A percentile compares a stretch with the other conserved stretches of the same genome.
Conservation (phyloP, 2,329 filamentous ascomycete genomes). For the Pseudocercospora eumusae region DNA sequence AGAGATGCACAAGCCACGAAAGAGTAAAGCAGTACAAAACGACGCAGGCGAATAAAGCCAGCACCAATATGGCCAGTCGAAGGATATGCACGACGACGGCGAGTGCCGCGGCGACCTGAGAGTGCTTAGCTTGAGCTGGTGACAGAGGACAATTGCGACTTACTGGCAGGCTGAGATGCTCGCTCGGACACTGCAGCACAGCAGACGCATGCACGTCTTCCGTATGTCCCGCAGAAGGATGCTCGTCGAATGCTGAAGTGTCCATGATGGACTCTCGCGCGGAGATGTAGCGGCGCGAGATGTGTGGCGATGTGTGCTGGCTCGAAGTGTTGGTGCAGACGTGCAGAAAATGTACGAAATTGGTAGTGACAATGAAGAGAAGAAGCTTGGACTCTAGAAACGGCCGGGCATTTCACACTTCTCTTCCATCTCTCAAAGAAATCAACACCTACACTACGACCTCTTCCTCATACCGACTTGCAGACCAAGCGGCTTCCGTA, state of each 20-base stretch:
- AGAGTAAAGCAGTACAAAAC: conserved; percentile 20
- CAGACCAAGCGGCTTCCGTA: conserved; percentile 40
- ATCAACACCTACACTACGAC: neutral
- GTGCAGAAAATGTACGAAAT: neutral
- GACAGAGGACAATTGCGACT: neutral
- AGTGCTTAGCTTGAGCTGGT: neutral
- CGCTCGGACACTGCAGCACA: conserved; percentile 2
- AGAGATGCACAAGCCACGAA: conserved; percentile 24
- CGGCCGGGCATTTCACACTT: neutral
- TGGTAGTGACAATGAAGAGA: neutral
- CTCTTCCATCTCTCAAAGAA: neutral
- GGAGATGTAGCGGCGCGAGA: neutral
- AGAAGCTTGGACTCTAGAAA: neutral
- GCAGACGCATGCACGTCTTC: conserved; percentile 4
- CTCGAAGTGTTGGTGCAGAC: neutral
- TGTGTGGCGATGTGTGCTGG: neutral
- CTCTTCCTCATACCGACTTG: conserved; percentile 34
- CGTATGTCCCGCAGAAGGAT: too few species aligned
- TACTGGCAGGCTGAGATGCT: conserved; percentile 17
- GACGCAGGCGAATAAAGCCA: conserved; percentile 17
- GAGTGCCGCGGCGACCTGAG: conserved; percentile 20
- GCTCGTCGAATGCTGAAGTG: conserved; percentile 16
- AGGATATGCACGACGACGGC: conserved; percentile 16
- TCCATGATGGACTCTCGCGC: conserved; percentile 9
- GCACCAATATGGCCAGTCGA: conserved; percentile 18